Base-by-base conservation (phyloP, 139 green algal genomes). In the Chlorella sp. region DNA sequence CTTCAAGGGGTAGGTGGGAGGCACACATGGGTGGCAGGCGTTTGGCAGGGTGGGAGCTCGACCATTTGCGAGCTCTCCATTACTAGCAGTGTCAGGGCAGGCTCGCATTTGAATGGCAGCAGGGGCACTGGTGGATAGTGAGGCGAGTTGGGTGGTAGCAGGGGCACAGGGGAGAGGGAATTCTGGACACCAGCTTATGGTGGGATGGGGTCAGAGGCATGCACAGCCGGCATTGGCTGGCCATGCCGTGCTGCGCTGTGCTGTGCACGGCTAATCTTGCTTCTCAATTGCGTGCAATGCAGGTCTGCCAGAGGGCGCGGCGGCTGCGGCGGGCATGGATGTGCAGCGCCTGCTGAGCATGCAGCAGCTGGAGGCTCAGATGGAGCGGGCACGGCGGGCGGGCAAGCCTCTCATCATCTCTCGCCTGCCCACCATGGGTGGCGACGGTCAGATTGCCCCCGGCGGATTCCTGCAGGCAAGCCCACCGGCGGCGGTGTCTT, bases 371-470 rank as follows among this genome's bases (percentile, higher is more conserved):
- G 82, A 86, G n/a, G 57, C 57, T 0, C 91, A 77, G 18, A 75
- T 95, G 42, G 94, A 95, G 24, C 90, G 90, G 3, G 94, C 94
- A 0, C 69, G 66, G 5, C 84, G 85, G 18, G 79, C 83, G 18
- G 92, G 94, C 53, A 84, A 89, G n/a, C 91, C 90, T 15, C 86
- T 96, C 78, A 80, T 97, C 61, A 90, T 97, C 40, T 90, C 77
- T 36, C 83, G 89, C 42, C 90, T 94, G 86, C 61, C 82, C 57
- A 21, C 73, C 28, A 22, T 3, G 32, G 57, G 80, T 39, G 68
- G 22, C 34, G 28, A 36, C n/a, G 48, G 34, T 68, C 75, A 81
- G 75, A 3, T 37, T 4, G 32, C 30, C 1, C 32, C 76, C 32
- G 78, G n/a, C 48, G 16, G 57, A 0, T 87, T 53, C 37, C 75